Base-by-base conservation (phyloP, 2,329 filamentous ascomycete genomes). In the Simplicillium sp. region DNA sequence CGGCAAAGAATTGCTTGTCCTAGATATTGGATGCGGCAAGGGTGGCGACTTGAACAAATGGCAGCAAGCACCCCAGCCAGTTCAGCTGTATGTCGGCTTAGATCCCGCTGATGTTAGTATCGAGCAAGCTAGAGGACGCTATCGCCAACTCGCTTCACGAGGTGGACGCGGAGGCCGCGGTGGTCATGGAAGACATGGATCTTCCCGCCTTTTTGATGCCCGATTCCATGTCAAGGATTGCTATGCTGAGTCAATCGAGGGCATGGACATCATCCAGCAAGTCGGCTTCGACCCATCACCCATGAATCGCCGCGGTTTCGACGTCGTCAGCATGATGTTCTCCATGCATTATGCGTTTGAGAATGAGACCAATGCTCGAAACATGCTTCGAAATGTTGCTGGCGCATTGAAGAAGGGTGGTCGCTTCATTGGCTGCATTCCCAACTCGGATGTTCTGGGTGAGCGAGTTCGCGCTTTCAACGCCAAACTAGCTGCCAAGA, bases 311-410 rank as follows among this genome's bases (percentile, higher is more conserved):
- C 83, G 83, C 41, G 89, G 90, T 4, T 98, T 97, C 53, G 92
- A 98, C 58, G 85, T 97, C 34, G 90, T 98, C 47, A 88, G 84
- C 56, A 95, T 95, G 78, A 98, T 98, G 92, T 98, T 98, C 62
- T 94, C 88, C 54, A 92, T 98, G 80, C 92, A 98, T 65, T 98
- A 98, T 60, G 89, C 92, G 6, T 98, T 97, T 52, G 92, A 97
- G 67, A 87, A 73, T 39, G 90, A 98, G 60, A 77, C 79, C 37
- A 94, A 95, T 61, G 87, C 90, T 2, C 79, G 87, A 35, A 85
- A 79, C 47, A 97, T 98, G 92, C 73, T 98, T 42, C 77, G 81
- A 54, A 98, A 98, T 55, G 90, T 98, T 3, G 83, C 92, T 0
- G 85, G 88, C 1, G 77, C 85, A 2, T 64, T 98, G 54, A 95